Percentiles rank a stretch among this genome's conserved stretches.
These are phyloP conservation scores for Suhomyces atakaporum DNA, from an alignment of 1,139 yeast genomes.

Conservation along the genomic window DNA sequence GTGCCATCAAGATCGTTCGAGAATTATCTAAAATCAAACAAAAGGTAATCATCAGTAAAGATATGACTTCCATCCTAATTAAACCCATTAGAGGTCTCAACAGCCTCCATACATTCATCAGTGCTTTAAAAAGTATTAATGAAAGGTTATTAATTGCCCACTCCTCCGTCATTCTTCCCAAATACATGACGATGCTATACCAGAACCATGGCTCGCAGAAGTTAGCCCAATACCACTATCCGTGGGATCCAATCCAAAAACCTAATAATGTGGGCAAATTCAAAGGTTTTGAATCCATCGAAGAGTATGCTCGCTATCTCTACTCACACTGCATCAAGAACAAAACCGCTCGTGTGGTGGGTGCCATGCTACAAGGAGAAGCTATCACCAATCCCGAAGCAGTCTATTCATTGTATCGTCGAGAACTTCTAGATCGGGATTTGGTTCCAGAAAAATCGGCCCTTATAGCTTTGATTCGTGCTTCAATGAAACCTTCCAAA, in stretches of 20 bases:
- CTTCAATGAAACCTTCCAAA: constrained; percentile 27
- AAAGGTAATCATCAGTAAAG: constrained; percentile 32
- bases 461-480: constrained; percentile 45
- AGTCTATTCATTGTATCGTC: constrained; percentile 14
- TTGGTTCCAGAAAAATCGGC: constrained; percentile 39
- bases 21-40: constrained; percentile 28
- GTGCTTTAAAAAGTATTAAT: constrained; percentile 13
- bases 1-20: constrained; percentile 30
- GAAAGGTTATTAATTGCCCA: constrained; percentile 12
- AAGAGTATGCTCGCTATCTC: constrained; percentile 28
- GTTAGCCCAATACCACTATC: constrained; percentile 14
- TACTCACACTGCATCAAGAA: constrained; percentile 19
- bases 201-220: constrained; percentile 14
- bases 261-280: constrained; percentile 12
- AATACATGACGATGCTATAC: constrained; percentile 32
- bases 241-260: constrained; percentile 21
- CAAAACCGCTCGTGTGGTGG: constrained; percentile 32
- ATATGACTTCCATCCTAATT: constrained; percentile 29
- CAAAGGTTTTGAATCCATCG: constrained; percentile 16
- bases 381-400: constrained; percentile 21
- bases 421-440: constrained; percentile 21
- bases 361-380: constrained; percentile 50
- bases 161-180: constrained; percentile 25
- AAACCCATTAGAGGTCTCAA: constrained; percentile 27
- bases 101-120: constrained; percentile 24